Percentiles rank a stretch among this genome's conserved stretches.
phyloP scores from a whole-genome alignment of 2,329 filamentous ascomycete species.

The Fusarium sp. region DNA sequence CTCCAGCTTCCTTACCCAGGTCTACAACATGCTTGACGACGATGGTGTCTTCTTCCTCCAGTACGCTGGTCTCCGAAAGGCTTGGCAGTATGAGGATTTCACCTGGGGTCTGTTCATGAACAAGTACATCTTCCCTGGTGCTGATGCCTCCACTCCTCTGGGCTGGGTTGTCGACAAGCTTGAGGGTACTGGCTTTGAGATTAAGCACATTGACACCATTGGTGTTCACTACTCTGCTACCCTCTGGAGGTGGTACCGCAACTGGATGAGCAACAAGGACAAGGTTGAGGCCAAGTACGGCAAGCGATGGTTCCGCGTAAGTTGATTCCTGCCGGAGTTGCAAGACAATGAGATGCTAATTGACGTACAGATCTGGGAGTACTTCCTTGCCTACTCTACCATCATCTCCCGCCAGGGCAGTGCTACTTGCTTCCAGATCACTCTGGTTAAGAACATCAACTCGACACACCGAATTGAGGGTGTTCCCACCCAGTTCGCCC shows the following conservation, averaged over 20 bases:
- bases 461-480: conserved; percentile 87
- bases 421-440: conserved; percentile 91
- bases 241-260: conserved; percentile 97
- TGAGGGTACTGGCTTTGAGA: conserved; percentile 77
- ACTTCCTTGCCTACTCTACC: conserved; percentile 88
- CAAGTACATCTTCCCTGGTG: conserved; percentile 98
- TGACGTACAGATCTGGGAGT: conserved; percentile 82
- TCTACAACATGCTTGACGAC: conserved; percentile 95
- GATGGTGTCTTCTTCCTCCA: conserved; percentile 97
- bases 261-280: conserved; percentile 94
- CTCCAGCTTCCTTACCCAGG: conserved; percentile 82
- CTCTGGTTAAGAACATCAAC: conserved; percentile 92
- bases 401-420: conserved; percentile 87
- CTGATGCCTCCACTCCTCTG: conserved; percentile 93
- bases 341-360: not conserved
- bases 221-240: conserved; percentile 98
- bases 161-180: conserved; percentile 87
- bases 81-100: conserved; percentile 98
- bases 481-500: conserved; percentile 75
- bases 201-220: conserved; percentile 92
- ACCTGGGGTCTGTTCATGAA: conserved; percentile 99
- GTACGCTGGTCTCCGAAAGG: conserved; percentile 91
- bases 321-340: conserved; percentile 44
- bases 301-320: conserved; percentile 91
- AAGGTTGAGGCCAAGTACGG: conserved; percentile 97